Conservation (phyloP, 2,329 filamentous ascomycete species). For the Colletotrichum scovillei region DNA sequence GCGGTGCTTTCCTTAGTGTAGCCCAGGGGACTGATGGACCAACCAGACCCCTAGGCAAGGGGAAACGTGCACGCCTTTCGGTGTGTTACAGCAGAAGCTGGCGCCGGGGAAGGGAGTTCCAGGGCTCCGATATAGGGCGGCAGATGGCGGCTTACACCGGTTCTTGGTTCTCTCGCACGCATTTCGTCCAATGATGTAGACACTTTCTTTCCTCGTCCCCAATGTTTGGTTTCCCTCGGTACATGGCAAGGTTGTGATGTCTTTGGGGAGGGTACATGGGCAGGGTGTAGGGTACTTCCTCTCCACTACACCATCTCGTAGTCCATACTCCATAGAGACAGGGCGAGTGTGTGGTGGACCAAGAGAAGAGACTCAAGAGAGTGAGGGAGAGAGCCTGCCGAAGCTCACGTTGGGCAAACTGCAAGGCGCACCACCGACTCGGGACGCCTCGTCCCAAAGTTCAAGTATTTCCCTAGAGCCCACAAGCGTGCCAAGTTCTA, state of each 20-base stretch:
- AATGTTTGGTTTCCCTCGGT: neutral
- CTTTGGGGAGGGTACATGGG: too few relatives aligned
- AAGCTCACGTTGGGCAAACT: slow-evolving; percentile 19
- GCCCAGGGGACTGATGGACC: neutral
- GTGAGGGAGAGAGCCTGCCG: neutral
- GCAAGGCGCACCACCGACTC: slow-evolving; percentile 24
- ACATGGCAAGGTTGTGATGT: too few relatives aligned
- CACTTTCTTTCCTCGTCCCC: neutral
- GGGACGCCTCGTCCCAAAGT: slow-evolving; percentile 11
- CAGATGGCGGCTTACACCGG: neutral
- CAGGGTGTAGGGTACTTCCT: neutral
- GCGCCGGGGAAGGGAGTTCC: neutral
- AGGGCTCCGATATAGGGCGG: slow-evolving; percentile 16
- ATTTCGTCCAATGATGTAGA: too few relatives aligned
- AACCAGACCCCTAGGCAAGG: neutral
- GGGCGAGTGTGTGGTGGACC: slow-evolving; percentile 8
- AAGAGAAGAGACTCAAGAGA: too few relatives aligned
- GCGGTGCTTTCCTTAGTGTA: slow-evolving; percentile 25
- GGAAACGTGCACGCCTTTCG: slow-evolving; percentile 7
- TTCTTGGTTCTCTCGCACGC: neutral
- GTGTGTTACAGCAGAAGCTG: slow-evolving; percentile 9
- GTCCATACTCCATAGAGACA: neutral
- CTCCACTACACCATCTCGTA: neutral
- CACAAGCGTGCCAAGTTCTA: neutral
- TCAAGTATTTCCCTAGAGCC: neutral